Conservation (phyloP, 257 asterid species). For the Solanum etuberosum region DNA sequence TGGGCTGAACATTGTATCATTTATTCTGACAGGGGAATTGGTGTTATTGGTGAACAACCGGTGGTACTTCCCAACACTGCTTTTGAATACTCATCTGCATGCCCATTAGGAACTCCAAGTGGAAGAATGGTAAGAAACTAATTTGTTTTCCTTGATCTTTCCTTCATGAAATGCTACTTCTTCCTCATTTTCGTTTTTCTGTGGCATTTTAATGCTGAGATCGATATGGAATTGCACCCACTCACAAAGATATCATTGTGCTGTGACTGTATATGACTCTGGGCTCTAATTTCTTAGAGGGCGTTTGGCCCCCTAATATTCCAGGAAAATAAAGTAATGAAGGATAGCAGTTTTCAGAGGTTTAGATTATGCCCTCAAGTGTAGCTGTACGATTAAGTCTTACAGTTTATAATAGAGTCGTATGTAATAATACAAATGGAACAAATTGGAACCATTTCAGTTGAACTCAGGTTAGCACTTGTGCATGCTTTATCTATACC, state of each 20-base stretch:
- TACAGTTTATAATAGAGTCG: neutral
- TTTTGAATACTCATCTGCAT: slow-evolving; percentile 86
- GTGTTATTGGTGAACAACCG: slow-evolving; percentile 92
- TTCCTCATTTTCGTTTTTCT: neutral
- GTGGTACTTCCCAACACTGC: slow-evolving; percentile 77
- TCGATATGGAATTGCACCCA: neutral
- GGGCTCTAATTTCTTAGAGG: neutral
- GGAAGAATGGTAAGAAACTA: slow-evolving; percentile 74
- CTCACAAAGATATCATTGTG: neutral
- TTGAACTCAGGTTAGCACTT: neutral
- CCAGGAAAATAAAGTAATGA: neutral
- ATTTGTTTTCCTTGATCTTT: neutral
- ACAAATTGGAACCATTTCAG: neutral
- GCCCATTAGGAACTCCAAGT: slow-evolving; percentile 66
- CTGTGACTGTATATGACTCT: neutral
- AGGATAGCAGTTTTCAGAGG: neutral
- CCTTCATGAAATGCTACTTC: neutral
- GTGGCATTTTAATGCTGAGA: neutral
- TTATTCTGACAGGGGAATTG: slow-evolving; percentile 45
- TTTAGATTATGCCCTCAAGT: neutral
- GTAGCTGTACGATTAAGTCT: neutral
- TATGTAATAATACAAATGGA: neutral
- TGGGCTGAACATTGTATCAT: neutral
- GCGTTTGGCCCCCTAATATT: neutral
- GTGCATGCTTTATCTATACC: neutral